A percentile compares a stretch with the other conserved stretches of the same genome.
Evolutionary conservation across 805 yeast genomes (phyloP).

Genomic region (Metschnikowia picachoensis): DNA sequence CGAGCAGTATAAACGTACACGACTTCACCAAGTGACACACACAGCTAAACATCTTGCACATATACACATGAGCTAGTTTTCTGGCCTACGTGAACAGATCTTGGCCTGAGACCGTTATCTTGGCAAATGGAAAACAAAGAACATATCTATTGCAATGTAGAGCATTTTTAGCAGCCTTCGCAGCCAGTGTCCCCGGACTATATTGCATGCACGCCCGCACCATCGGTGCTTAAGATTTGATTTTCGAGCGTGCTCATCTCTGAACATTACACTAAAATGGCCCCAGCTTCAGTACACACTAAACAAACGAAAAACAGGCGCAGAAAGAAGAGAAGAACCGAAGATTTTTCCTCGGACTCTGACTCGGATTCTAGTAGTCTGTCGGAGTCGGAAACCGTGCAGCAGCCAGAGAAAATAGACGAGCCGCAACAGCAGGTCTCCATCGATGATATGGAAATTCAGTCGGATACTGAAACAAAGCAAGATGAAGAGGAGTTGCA

Average conservation of each 20-base stretch:
- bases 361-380: conserved; percentile 40
- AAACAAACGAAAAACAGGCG: conserved; percentile 38
- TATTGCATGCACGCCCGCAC: not conserved
- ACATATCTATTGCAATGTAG: too few relatives aligned
- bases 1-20: too few relatives aligned
- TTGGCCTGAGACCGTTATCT: too few relatives aligned
- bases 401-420: conserved; percentile 1
- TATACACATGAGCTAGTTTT: too few relatives aligned
- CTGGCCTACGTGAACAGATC: too few relatives aligned
- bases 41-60: too few relatives aligned
- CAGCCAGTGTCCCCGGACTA: not conserved
- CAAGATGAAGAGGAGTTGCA: conserved; percentile 8
- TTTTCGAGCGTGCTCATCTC: conserved; percentile 1
- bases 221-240: not conserved
- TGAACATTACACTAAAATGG: not conserved
- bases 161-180: too few relatives aligned
- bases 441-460: conserved; percentile 31
- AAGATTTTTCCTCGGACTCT: conserved; percentile 58
- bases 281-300: conserved; percentile 7
- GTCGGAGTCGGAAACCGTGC: conserved; percentile 9
- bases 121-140: too few relatives aligned
- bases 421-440: conserved; percentile 15
- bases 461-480: conserved; percentile 21
- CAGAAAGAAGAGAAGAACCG: conserved; percentile 80
- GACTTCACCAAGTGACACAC: too few relatives aligned